phyloP scores from a whole-genome alignment of 805 yeast species.

The Wickerhamiella domercqiae region DNA sequence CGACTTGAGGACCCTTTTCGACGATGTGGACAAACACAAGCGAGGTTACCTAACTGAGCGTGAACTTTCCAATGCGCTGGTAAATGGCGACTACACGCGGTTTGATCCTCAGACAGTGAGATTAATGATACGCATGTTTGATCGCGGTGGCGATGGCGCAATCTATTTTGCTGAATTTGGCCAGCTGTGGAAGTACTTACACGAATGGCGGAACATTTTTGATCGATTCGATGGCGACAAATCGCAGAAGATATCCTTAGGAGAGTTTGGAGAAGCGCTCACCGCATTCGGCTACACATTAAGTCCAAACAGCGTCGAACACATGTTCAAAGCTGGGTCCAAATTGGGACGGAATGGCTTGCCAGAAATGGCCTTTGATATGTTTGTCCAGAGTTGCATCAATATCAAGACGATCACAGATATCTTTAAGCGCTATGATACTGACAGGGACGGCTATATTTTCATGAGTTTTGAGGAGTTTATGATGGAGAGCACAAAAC shows the following conservation, averaged over 20 bases:
- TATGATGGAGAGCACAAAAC: slow-evolving; percentile 22
- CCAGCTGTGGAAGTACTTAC: slow-evolving; percentile 51
- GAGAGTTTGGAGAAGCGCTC: slow-evolving; percentile 47
- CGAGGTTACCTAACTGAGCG: slow-evolving; percentile 40
- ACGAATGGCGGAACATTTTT: slow-evolving; percentile 52
- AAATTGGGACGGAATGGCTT: slow-evolving; percentile 21
- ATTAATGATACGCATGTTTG: slow-evolving; percentile 50
- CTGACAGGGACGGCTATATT: slow-evolving; percentile 47
- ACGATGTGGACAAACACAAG: slow-evolving; percentile 37
- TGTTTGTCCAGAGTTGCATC: slow-evolving; percentile 66
- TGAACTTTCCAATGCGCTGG: slow-evolving; percentile 44
- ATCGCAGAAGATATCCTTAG: slow-evolving; percentile 45
- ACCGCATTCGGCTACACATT: slow-evolving; percentile 52
- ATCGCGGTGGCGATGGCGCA: slow-evolving; percentile 32
- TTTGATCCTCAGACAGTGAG: slow-evolving; percentile 46
- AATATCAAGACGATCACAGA: slow-evolving; percentile 66
- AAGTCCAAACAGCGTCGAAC: slow-evolving; percentile 39
- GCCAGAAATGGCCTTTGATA: slow-evolving; percentile 48
- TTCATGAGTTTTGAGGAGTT: slow-evolving; percentile 27
- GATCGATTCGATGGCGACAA: slow-evolving; percentile 44
- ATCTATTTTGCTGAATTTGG: slow-evolving; percentile 45
- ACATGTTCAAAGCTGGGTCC: slow-evolving; percentile 43
- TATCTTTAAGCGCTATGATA: slow-evolving; percentile 60
- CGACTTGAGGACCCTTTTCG: slow-evolving; percentile 34
- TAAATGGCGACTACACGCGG: slow-evolving; percentile 48